Conservation (phyloP, 2,329 filamentous ascomycete genomes). For the Endothia cerciana region DNA sequence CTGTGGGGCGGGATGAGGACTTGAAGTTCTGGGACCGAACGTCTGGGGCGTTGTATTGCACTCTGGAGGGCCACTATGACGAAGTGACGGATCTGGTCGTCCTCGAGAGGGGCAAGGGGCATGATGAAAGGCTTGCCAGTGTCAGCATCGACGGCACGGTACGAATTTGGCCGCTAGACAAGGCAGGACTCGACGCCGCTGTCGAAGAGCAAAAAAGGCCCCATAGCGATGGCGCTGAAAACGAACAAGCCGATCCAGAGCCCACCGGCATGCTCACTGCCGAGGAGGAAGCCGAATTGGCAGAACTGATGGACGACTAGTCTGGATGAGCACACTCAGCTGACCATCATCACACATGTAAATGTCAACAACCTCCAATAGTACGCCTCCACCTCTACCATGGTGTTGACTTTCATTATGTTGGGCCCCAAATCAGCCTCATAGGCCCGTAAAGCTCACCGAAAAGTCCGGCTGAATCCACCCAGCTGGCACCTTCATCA, state of each 20-base stretch:
- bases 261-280: slow-evolving; percentile 66
- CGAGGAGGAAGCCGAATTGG: slow-evolving; percentile 89
- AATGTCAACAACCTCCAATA: neutral
- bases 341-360: neutral
- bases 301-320: slow-evolving; percentile 85
- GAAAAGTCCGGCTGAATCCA: neutral
- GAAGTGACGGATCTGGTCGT: slow-evolving; percentile 84
- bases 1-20: slow-evolving; percentile 88
- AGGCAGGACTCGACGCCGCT: slow-evolving; percentile 56
- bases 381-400: neutral
- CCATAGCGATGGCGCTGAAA: slow-evolving; percentile 54
- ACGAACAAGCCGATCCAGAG: slow-evolving; percentile 49
- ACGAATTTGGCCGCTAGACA: slow-evolving; percentile 77
- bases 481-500: neutral
- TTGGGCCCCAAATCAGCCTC: neutral
- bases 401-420: neutral
- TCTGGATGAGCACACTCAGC: slow-evolving; percentile 31
- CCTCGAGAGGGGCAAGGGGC: slow-evolving; percentile 47
- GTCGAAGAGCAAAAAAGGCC: slow-evolving; percentile 54
- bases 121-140: slow-evolving; percentile 66
- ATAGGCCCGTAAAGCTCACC: neutral
- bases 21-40: slow-evolving; percentile 85
- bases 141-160: slow-evolving; percentile 90
- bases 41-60: slow-evolving; percentile 73
- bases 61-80: slow-evolving; percentile 84